Base-by-base conservation (phyloP, 2,329 filamentous ascomycete species). In the Sordariomycetes sp. region DNA sequence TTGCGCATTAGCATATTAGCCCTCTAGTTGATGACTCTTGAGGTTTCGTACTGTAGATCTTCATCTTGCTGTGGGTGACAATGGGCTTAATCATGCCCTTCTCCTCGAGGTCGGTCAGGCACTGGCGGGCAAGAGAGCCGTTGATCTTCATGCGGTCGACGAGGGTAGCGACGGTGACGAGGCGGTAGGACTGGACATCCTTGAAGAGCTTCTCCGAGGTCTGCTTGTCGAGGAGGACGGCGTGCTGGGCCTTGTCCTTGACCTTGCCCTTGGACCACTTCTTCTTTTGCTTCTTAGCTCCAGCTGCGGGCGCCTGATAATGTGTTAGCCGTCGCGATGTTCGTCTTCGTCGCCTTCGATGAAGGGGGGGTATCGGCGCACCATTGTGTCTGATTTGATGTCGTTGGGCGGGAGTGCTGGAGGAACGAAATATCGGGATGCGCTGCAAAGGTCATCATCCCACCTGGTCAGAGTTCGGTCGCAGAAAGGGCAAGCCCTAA, bases 161-260 rank as follows among this genome's bases (percentile, higher is more conserved):
- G 59, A 98, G 87, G 57, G 86, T 90, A 59, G 92, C 88, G 59
- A 96, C 84, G 63, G 92, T 96, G 72, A 98, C 87, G 67, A 98
- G 87, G 63, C 92, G 87, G 84, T 96, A 98, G 48, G 92, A 95
- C 72, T 96, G 92, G 58, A 98, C 93, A 79, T 98, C 92, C 79
- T 98, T 98, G 79, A 94, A 84, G 68, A 98, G 87, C 78, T 93
- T 94, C 72, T 98, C 92, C 53, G 83, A 84, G 62, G 83, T 94
- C 70, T 75, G 63, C 82, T 98, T 98, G 78, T 98, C 92, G 72
- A 98, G 86, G 63, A 96, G 77, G 70, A 98, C 92, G 68, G 85
- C 86, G 80, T 98, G 92, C 69, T 96, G 84, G 71, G 92, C 90
- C 88, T 98, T 98, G 81, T 98, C 92, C 92, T 98, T 98, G 77